Evolutionary conservation across 768 basidiomycete genomes (phyloP).

Genomic region (Solioccasus polychromus): DNA sequence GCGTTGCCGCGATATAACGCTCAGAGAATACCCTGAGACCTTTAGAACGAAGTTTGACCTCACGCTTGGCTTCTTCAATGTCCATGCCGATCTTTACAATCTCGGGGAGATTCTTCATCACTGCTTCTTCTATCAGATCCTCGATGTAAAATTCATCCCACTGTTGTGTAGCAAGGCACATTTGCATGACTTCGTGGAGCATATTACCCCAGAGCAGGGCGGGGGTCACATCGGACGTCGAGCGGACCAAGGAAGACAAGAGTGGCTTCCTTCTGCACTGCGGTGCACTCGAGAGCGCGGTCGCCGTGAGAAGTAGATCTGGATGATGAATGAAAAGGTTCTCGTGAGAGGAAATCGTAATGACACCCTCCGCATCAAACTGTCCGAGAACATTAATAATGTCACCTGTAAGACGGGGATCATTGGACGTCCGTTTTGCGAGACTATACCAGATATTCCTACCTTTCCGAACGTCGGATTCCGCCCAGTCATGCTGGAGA

Average conservation of each 20-base stretch:
- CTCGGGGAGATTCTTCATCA: conserved; percentile 53
- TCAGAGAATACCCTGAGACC: conserved; percentile 65
- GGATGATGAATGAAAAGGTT: conserved; percentile 88
- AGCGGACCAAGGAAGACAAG: conserved; percentile 61
- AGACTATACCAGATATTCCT: conserved; percentile 8
- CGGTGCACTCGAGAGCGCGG: conserved; percentile 78
- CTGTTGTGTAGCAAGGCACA: conserved; percentile 55
- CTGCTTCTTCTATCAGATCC: conserved; percentile 52
- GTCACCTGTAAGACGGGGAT: conserved; percentile 56
- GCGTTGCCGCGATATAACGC: conserved; percentile 59
- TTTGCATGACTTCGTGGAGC: conserved; percentile 88
- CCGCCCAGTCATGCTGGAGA: conserved; percentile 77
- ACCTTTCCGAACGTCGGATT: conserved; percentile 63
- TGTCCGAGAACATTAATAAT: conserved; percentile 72
- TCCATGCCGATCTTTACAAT: conserved; percentile 57
- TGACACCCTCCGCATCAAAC: conserved; percentile 37
- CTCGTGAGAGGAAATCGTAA: conserved; percentile 57
- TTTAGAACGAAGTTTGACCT: conserved; percentile 57
- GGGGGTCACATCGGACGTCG: conserved; percentile 58
- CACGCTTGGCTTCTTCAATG: conserved; percentile 62
- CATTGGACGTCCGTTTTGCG: neutral
- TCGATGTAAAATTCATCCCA: conserved; percentile 70
- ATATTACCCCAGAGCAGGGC: conserved; percentile 89
- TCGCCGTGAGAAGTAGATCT: conserved; percentile 88
- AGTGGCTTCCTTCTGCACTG: conserved; percentile 86